Percentiles rank a stretch among this genome's conserved stretches.
Evolutionary conservation across 495 filamentous ascomycete genomes (phyloP).

Genomic region (Aspergillus hancockii): DNA sequence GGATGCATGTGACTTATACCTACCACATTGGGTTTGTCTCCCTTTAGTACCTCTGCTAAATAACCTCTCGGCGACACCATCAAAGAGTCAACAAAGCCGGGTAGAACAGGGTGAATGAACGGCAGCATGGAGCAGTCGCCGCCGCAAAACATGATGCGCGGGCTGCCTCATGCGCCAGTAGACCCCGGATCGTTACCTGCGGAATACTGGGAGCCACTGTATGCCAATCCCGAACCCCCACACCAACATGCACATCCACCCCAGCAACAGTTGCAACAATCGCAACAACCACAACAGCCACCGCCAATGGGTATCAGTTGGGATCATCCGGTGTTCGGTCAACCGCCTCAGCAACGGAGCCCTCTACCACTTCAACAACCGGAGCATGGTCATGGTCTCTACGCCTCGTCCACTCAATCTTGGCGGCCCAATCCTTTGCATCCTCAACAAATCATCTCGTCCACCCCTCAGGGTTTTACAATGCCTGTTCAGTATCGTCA

Average conservation of each 20-base stretch:
- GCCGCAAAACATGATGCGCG: conserved; percentile 35
- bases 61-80: conserved; percentile 7
- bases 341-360: conserved; percentile 32
- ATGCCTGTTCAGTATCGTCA: conserved; percentile 35
- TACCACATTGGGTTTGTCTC: neutral
- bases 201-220: conserved; percentile 46
- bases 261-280: conserved; percentile 24
- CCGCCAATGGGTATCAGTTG: conserved; percentile 36
- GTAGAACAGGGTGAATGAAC: conserved; percentile 15
- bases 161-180: conserved; percentile 32
- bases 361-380: conserved; percentile 20
- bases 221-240: conserved; percentile 25
- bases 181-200: conserved; percentile 27
- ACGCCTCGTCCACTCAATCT: conserved; percentile 31
- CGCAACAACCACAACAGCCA: conserved; percentile 31
- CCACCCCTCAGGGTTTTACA: conserved; percentile 28
- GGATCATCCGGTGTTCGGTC: conserved; percentile 38
- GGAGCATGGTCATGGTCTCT: conserved; percentile 34
- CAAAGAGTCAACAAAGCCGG: conserved; percentile 12
- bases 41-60: neutral
- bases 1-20: conserved; percentile 23
- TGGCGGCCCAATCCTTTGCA: conserved; percentile 42
- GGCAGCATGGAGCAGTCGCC: conserved; percentile 45
- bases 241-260: conserved; percentile 30
- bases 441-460: conserved; percentile 19